These are phyloP conservation scores for Boletus reticulatus DNA, from an alignment of 768 basidiomycete species.

Conservation along the genomic window DNA sequence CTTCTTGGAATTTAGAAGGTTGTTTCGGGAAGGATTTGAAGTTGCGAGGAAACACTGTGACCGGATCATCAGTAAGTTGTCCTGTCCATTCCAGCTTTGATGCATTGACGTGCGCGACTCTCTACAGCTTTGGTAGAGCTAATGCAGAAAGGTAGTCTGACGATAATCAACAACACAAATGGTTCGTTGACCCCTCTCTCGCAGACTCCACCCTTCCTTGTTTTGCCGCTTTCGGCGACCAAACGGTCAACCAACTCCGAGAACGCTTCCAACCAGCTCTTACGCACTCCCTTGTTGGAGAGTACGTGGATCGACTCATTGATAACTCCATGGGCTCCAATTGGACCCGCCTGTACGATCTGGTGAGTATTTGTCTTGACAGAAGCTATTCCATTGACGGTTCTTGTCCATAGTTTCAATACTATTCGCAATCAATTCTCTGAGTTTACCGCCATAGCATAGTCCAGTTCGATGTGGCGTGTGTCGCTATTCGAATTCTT, in stretches of 20 bases:
- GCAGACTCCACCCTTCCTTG: slow-evolving; percentile 88
- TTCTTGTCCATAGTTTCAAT: slow-evolving; percentile 66
- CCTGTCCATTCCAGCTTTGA: background rate
- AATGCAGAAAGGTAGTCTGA: slow-evolving; percentile 85
- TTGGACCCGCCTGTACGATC: slow-evolving; percentile 96
- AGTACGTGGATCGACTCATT: slow-evolving; percentile 87
- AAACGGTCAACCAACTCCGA: slow-evolving; percentile 82
- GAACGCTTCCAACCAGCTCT: slow-evolving; percentile 93
- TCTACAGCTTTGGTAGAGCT: slow-evolving; percentile 79
- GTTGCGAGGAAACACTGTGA: slow-evolving; percentile 95
- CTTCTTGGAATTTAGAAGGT: slow-evolving; percentile 78
- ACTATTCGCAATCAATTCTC: slow-evolving; percentile 89
- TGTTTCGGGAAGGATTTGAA: slow-evolving; percentile 94
- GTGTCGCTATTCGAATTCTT: background rate
- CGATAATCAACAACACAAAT: background rate
- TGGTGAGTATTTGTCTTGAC: slow-evolving; percentile 46
- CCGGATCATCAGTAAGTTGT: slow-evolving; percentile 78
- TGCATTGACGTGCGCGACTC: slow-evolving; percentile 1
- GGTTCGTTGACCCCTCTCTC: background rate
- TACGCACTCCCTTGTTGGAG: slow-evolving; percentile 79
- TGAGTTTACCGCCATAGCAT: slow-evolving; percentile 29
- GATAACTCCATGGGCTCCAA: slow-evolving; percentile 88
- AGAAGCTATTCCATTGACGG: background rate
- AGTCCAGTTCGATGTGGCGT: background rate
- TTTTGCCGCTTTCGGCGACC: slow-evolving; percentile 86